Conservation (phyloP, 495 filamentous ascomycete genomes). For the Tuber magnatum region DNA sequence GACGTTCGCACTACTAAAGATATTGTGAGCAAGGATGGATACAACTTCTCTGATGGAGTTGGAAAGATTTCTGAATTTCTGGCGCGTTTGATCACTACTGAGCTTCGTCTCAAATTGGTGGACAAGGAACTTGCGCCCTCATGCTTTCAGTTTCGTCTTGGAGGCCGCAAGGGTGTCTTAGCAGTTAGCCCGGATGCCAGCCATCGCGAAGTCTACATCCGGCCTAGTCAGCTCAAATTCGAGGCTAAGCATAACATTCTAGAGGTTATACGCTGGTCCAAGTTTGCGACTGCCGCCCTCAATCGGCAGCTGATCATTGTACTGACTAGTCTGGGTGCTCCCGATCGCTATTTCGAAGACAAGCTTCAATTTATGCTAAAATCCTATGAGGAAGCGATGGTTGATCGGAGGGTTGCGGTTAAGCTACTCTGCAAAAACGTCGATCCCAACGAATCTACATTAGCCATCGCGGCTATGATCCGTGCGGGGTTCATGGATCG, state of each 20-base stretch:
- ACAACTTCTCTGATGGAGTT: conserved; percentile 85
- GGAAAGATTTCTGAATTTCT: conserved; percentile 81
- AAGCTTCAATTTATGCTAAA: conserved; percentile 60
- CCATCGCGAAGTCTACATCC: conserved; percentile 61
- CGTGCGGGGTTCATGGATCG: conserved; percentile 66
- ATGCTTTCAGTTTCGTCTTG: conserved; percentile 83
- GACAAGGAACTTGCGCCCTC: conserved; percentile 56
- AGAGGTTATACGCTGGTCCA: conserved; percentile 76
- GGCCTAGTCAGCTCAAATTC: conserved; percentile 84
- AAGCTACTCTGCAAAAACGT: conserved; percentile 62
- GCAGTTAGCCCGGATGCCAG: conserved; percentile 53
- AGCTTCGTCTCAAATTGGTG: conserved; percentile 50
- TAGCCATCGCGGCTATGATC: conserved; percentile 66
- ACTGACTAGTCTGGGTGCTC: conserved; percentile 67
- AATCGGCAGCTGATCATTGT: conserved; percentile 87
- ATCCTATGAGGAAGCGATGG: conserved; percentile 61
- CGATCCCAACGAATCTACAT: conserved; percentile 78
- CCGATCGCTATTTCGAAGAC: conserved; percentile 56
- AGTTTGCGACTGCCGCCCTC: conserved; percentile 64
- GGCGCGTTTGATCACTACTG: conserved; percentile 58
- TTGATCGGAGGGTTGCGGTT: conserved; percentile 55
- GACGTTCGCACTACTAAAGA: conserved; percentile 44
- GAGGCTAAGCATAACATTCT: conserved; percentile 59
- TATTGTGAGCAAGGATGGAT: conserved; percentile 55
- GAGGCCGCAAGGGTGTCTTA: conserved; percentile 85